Base-by-base conservation (phyloP, 2,329 filamentous ascomycete species). In the Colletotrichum godetiae region DNA sequence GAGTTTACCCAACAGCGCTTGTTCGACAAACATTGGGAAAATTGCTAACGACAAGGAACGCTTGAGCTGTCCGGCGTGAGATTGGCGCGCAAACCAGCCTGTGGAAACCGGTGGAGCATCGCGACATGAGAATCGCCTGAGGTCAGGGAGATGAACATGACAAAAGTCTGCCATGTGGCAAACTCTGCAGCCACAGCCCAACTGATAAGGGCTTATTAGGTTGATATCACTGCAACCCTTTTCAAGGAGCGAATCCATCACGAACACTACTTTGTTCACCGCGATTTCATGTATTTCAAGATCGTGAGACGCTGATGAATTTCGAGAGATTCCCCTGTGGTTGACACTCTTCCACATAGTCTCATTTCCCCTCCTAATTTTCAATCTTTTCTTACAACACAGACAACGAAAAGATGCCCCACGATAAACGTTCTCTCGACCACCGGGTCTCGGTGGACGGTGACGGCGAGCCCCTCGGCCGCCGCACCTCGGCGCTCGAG, bases 21-120 rank as follows among this genome's bases (percentile, higher is more conserved):
- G 27, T 42, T 29, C 42, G n/a, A 59, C 52, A 53, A 10, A 22
- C 5, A n/a, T 61, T 11, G 4, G 13, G 53, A 55, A 42, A 4
- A 13, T 13, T 13, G 1, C 37, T 31, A 19, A 27, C 22, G 52
- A 52, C 57, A 49, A 49, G 35, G 27, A 22, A 31, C 22, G 13
- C 19, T 67, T 46, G 15, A 19, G 15, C 5, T 42, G 37, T 42
- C 37, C 37, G 37, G 46, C 35, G 27, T 57, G 33, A 57, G 63
- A 66, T 72, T 72, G 58, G 57, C 57, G 64, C 58, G 68, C 64
- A 24, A 68, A 31, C 29, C 19, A 42, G 37, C 24, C 29, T 33
- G 53, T 68, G 65, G 65, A 72, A 72, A 68, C 65, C 58, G 53
- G 65, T 72, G 65, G 65, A 68, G 24, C 58, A 58, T 68, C 65